phyloP scores from a whole-genome alignment of 768 basidiomycete species.

The Termitomyces sp. region DNA sequence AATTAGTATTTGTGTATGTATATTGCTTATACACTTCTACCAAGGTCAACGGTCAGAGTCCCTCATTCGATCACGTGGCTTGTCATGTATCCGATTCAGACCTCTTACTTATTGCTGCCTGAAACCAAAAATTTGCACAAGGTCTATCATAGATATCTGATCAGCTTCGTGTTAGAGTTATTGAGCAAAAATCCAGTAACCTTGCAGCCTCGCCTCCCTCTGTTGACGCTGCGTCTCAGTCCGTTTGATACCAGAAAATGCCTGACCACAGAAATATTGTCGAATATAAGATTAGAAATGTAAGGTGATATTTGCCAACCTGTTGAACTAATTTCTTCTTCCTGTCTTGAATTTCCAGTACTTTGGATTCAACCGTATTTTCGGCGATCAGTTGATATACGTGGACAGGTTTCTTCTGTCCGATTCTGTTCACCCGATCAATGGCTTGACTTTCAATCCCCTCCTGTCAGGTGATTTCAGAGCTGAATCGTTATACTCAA shows the following conservation, averaged over 20 bases:
- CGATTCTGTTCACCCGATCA: slow-evolving; percentile 80
- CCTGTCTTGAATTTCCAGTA: slow-evolving; percentile 81
- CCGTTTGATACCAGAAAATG: slow-evolving; percentile 79
- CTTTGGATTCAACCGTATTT: slow-evolving; percentile 85
- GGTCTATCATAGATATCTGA: slow-evolving; percentile 36
- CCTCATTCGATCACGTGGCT: no score
- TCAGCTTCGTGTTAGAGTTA: not conserved
- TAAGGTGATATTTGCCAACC: slow-evolving; percentile 32
- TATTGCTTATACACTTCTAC: no score
- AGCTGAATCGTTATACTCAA: slow-evolving; percentile 7
- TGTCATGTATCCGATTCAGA: no score
- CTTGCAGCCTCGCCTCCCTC: slow-evolving; percentile 80
- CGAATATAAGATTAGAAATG: not conserved
- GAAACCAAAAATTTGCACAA: slow-evolving; percentile 55
- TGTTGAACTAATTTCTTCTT: slow-evolving; percentile 80
- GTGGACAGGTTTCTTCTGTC: slow-evolving; percentile 78
- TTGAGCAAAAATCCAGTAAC: slow-evolving; percentile 30
- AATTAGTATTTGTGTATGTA: not conserved
- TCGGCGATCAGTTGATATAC: slow-evolving; percentile 91
- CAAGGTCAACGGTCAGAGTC: no score
- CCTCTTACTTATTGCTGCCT: slow-evolving; percentile 18
- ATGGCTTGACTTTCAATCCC: slow-evolving; percentile 86
- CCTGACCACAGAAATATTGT: slow-evolving; percentile 37
- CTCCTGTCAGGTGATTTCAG: slow-evolving; percentile 39
- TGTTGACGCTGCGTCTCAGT: slow-evolving; percentile 74